Base-by-base conservation (phyloP, 495 filamentous ascomycete genomes). In the Astrocystis sublimbata region DNA sequence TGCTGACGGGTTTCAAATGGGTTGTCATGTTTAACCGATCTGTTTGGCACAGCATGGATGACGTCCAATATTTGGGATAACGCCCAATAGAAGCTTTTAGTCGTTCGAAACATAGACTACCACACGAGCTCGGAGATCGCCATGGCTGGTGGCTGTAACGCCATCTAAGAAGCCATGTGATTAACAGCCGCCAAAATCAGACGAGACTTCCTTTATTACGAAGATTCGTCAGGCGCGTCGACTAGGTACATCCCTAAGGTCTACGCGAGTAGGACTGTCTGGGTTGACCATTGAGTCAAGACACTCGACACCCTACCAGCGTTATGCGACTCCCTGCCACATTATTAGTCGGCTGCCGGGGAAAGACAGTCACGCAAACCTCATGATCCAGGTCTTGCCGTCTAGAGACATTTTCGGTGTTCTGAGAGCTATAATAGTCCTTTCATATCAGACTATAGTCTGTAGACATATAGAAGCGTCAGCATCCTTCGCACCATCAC, bases 21-120 rank as follows among this genome's bases (percentile, higher is more conserved):
- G 2, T 68, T 76, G 2, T 70, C 68, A 9, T 85, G 82, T 63
- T 66, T 85, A 31, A 77, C 81, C 13, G 76, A 79, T 24, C 74
- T 84, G 49, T 82, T 84, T 58, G 84, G 83, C 13, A 79, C 81
- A 72, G 82, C 77, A 2, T 83, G 79, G 81, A 82, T 61, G 83
- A 83, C 23, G 79, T 84, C 3, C 60, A 79, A 42, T 79, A 81
- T 46, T 86, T 74, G 60, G 82, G 86, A 63, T 60, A 76, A 59
- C 65, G 64, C 4, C 41, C 24, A 24, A 36, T 31, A 10, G 52
- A 38, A 40, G 26, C 5, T 7, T 35, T 10, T 42, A 31, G 28
- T 40, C 33, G 19, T 21, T 19, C 38, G 60, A 35, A 33, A 26
- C 33, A 31, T n/a, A 58, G 41, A 62, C 49, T 42, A n/a, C n/a